Percentiles rank a stretch among this genome's conserved stretches.
Evolutionary conservation across 805 yeast genomes (phyloP).

Genomic region (Candida pseudofarinosa): DNA sequence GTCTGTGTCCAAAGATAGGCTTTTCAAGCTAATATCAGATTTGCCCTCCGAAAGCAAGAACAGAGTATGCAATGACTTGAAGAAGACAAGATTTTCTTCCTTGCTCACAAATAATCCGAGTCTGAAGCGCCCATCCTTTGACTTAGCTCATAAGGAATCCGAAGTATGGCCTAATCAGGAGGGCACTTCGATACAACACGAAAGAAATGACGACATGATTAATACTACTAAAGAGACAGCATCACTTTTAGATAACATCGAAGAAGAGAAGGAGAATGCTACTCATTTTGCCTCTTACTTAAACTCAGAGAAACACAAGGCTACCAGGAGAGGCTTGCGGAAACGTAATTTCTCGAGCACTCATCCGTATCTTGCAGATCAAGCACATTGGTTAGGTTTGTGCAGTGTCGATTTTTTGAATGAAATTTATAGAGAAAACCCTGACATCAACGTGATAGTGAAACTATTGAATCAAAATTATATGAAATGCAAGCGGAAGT

Average conservation of each 20-base stretch:
- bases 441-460: constrained; percentile 29
- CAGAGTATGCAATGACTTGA: constrained; percentile 3
- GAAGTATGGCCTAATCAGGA: neutral
- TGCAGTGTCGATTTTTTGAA: constrained; percentile 32
- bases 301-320: neutral
- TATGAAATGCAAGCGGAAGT: constrained; percentile 22
- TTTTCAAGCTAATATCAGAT: constrained; percentile 4
- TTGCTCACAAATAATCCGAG: neutral
- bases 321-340: constrained; percentile 27
- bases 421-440: constrained; percentile 32
- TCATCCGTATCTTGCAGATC: constrained; percentile 43
- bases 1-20: constrained; percentile 8
- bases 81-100: constrained; percentile 4
- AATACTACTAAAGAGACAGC: neutral
- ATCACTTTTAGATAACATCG: neutral
- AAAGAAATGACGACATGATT: neutral
- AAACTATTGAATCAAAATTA: constrained; percentile 34
- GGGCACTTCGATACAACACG: neutral
- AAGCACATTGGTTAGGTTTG: constrained; percentile 41
- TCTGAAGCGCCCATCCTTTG: neutral
- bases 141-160: neutral
- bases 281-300: constrained; percentile 1
- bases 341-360: constrained; percentile 41
- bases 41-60: constrained; percentile 3
- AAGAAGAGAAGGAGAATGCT: constrained; percentile 7